Conservation (phyloP, 2,329 filamentous ascomycete species). For the Neonectria magnoliae region DNA sequence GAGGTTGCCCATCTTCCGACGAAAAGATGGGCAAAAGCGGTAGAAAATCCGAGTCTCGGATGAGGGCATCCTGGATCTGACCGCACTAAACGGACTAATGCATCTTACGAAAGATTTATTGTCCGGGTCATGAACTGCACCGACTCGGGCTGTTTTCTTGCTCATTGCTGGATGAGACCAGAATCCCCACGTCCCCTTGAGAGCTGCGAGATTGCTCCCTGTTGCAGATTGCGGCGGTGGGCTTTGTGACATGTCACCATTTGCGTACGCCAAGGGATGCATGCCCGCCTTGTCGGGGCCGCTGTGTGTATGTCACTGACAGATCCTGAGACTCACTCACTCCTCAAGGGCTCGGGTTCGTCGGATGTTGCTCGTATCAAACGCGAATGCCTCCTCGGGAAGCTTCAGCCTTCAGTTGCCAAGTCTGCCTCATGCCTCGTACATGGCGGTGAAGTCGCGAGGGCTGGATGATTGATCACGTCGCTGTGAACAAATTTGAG, state of each 20-base stretch:
- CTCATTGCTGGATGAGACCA: neutral
- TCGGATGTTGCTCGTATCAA: too few species aligned
- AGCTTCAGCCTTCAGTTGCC: neutral
- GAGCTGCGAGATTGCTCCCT: neutral
- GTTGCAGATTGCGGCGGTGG: neutral
- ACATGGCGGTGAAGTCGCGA: neutral
- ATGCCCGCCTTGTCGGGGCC: neutral
- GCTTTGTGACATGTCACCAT: neutral
- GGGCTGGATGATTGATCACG: neutral
- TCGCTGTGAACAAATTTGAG: neutral
- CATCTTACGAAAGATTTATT: neutral
- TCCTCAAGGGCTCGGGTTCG: too few species aligned
- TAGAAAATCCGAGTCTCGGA: neutral
- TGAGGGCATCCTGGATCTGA: neutral
- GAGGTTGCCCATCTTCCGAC: too few species aligned
- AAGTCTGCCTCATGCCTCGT: neutral
- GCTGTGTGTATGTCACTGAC: neutral
- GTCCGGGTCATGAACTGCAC: neutral
- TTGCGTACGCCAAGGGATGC: neutral
- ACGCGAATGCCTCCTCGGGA: too few species aligned
- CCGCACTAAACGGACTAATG: neutral
- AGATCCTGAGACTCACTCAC: too few species aligned
- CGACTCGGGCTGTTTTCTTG: neutral
- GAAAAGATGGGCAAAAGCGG: neutral
- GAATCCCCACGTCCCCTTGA: neutral